Evolutionary conservation across 495 filamentous ascomycete species (phyloP), one percentile per base, ranked within the genome.

Genomic region (Hypoxylon fragiforme): DNA sequence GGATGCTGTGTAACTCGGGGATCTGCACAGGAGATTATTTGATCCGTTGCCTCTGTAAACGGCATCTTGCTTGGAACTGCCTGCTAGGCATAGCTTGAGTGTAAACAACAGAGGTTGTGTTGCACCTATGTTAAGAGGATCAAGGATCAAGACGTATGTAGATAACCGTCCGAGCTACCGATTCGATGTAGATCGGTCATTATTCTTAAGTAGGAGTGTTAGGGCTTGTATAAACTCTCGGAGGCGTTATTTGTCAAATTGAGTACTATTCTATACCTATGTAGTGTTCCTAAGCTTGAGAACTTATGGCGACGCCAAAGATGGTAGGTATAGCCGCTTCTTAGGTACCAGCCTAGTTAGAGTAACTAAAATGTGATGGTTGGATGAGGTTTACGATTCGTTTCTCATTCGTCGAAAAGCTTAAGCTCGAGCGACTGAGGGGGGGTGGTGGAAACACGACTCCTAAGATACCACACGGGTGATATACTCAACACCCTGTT

Each of bases 1-100:
- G 37, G 57, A 62, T 30, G 58, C 14, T 31, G 58, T 57, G 48
- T 20, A 39, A 57, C 58, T 53, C 58, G 58, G 52, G 52, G 43
- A 62, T 62, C 58, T 62, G 38, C 52, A 48, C 58, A 62, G 58
- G 58, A 52, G 47, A 39, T 53, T 56, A 62, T 52, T 57, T 52
- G 47, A 56, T 40, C 58, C 52, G 58, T 15, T 47, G 53, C 37
- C 52, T 57, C 47, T 57, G 35, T 41, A 52, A 35, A 47, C 41
- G 47, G 57, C 46, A 42, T 7, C 47, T 40, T 61, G 51, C 47
- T 37, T 61, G 22, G 51, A 46, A 34, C 50, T n/a, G n/a, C n/a
- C n/a, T n/a, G n/a, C n/a, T n/a, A n/a, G n/a, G n/a, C n/a, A n/a
- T n/a, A n/a, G n/a, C n/a, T n/a, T n/a, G n/a, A n/a, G 24, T 28